These are phyloP conservation scores for Coccomyxa sp. DNA, from an alignment of 139 green algal species.

Conservation along the genomic window DNA sequence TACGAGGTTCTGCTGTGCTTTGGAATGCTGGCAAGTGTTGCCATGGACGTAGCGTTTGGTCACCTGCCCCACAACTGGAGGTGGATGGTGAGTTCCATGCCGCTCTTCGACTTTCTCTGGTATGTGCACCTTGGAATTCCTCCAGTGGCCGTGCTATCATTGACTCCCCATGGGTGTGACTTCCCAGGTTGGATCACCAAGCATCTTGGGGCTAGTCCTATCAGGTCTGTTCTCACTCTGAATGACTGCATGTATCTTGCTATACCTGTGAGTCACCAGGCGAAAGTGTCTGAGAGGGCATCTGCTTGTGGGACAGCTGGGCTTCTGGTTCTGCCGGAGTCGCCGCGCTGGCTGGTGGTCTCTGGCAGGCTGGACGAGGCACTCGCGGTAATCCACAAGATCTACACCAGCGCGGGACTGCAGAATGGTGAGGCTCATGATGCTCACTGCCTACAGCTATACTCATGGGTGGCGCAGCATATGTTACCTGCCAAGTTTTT, in stretches of 20 bases:
- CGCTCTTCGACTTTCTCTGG: conserved; percentile 26
- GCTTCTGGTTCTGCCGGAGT: conserved; percentile 73
- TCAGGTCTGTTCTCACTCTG: background rate
- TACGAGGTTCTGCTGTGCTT: conserved; percentile 70
- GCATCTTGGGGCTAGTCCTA: background rate
- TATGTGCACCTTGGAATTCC: conserved; percentile 18
- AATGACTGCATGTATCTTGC: background rate
- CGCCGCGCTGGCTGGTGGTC: conserved; percentile 74
- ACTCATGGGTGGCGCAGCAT: background rate
- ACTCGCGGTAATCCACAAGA: conserved; percentile 57
- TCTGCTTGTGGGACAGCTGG: conserved; percentile 21
- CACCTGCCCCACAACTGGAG: conserved; percentile 43
- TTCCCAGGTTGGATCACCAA: background rate
- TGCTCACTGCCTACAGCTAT: background rate
- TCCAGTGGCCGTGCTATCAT: background rate
- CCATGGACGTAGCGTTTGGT: conserved; percentile 59
- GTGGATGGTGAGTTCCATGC: conserved; percentile 55
- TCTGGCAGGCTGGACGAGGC: conserved; percentile 59
- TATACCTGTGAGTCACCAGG: background rate
- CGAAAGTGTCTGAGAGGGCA: background rate
- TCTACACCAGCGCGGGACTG: conserved; percentile 31
- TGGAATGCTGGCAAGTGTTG: conserved; percentile 63
- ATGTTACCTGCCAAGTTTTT: background rate
- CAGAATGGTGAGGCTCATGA: conserved; percentile 11
- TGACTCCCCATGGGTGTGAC: background rate